Conservation (phyloP, 768 basidiomycete genomes). For the Butyriboletus loyo region DNA sequence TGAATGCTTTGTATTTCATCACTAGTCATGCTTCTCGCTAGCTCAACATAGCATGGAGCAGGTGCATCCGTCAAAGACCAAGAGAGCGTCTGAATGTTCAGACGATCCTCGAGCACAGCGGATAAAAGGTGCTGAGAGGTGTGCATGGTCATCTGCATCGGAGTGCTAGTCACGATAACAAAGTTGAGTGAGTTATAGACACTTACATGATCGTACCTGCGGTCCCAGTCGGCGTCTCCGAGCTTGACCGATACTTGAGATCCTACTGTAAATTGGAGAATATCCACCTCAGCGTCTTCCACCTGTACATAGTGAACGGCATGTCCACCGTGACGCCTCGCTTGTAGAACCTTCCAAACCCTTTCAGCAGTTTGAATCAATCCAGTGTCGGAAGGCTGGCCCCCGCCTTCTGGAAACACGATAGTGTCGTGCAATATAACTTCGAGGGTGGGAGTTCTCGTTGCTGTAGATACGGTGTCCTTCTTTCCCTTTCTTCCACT, state of each 20-base stretch:
- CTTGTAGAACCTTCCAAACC: constrained; percentile 59
- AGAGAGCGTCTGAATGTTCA: constrained; percentile 68
- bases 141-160: constrained; percentile 72
- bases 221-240: constrained; percentile 55
- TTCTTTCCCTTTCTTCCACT: constrained; percentile 55
- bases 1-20: constrained; percentile 66
- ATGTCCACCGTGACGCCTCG: constrained; percentile 65
- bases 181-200: background rate
- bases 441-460: constrained; percentile 52
- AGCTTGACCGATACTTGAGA: constrained; percentile 50
- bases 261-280: constrained; percentile 50
- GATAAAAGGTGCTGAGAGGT: constrained; percentile 83
- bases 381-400: constrained; percentile 77
- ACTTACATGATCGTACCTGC: constrained; percentile 73
- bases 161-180: background rate
- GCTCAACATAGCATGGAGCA: constrained; percentile 71
- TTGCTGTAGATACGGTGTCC: constrained; percentile 43
- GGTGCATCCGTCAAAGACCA: constrained; percentile 78
- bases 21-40: constrained; percentile 61
- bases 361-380: constrained; percentile 43
- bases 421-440: constrained; percentile 73
- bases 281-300: constrained; percentile 38
- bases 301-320: constrained; percentile 71
- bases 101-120: constrained; percentile 65
- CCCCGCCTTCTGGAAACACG: constrained; percentile 81